Conservation (phyloP, 352 stramenopile genomes). For the Pythium diclinum region DNA sequence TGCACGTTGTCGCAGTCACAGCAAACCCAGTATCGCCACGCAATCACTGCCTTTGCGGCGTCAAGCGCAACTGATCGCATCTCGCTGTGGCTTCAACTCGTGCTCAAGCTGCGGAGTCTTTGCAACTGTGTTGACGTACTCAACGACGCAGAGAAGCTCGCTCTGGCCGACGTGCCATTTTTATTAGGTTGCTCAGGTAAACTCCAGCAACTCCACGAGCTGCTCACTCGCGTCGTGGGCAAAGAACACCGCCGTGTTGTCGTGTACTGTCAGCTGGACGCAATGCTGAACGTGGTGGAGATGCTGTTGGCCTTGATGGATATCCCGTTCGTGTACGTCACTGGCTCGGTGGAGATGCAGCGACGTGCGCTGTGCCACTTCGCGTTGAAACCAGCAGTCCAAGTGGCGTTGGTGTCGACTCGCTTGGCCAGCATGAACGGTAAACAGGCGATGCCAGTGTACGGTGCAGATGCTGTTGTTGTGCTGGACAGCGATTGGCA, state of each 20-base stretch:
- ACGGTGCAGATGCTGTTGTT: constrained; percentile 71
- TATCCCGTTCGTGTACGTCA: constrained; percentile 63
- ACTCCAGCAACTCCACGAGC: constrained; percentile 45
- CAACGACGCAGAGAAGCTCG: constrained; percentile 75
- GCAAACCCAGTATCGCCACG: constrained; percentile 63
- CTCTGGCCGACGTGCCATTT: constrained; percentile 57
- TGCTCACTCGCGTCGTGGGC: constrained; percentile 51
- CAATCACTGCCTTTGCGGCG: constrained; percentile 48
- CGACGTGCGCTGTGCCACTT: constrained; percentile 71
- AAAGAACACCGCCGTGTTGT: constrained; percentile 71
- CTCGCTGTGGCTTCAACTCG: constrained; percentile 56
- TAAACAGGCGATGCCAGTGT: constrained; percentile 53
- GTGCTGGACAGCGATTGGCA: constrained; percentile 86
- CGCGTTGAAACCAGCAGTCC: constrained; percentile 48
- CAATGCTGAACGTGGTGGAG: constrained; percentile 73
- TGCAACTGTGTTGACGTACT: constrained; percentile 83
- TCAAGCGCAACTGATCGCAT: constrained; percentile 53
- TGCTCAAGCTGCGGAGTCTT: constrained; percentile 62
- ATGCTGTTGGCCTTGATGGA: constrained; percentile 62
- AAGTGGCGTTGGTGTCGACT: constrained; percentile 71
- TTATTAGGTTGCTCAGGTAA: constrained; percentile 64
- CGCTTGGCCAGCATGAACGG: constrained; percentile 43
- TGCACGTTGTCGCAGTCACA: constrained; percentile 53
- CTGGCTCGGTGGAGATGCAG: constrained; percentile 48
- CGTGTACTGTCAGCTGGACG: constrained; percentile 73